Evolutionary conservation across 768 basidiomycete genomes (phyloP).

Genomic region (Mycena vitilis): DNA sequence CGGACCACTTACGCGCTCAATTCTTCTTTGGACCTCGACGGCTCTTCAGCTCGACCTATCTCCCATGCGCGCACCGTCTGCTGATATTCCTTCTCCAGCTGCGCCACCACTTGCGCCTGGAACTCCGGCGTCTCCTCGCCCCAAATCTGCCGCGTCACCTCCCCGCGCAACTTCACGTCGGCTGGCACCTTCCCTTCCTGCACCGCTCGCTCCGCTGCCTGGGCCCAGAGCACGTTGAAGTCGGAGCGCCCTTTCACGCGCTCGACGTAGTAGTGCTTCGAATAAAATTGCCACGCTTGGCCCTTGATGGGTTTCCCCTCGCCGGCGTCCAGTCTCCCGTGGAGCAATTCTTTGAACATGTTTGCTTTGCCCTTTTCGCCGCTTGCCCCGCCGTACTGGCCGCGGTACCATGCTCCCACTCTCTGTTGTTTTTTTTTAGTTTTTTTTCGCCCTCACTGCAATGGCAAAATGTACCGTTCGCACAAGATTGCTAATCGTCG

Average conservation of each 20-base stretch:
- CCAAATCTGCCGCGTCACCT: constrained; percentile 11
- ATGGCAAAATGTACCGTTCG: too few species aligned
- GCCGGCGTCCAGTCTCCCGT: not conserved
- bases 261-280: not conserved
- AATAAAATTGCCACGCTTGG: not conserved
- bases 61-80: not conserved
- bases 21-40: constrained; percentile 2
- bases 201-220: too few species aligned
- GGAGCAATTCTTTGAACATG: constrained; percentile 7
- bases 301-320: not conserved
- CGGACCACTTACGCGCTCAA: constrained; percentile 2
- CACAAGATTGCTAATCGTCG: too few species aligned
- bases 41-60: not conserved
- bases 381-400: not conserved
- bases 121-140: not conserved
- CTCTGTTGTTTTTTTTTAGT: not conserved
- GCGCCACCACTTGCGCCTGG: not conserved
- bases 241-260: not conserved
- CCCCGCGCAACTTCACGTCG: not conserved
- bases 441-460: too few species aligned
- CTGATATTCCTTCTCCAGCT: not conserved
- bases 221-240: too few species aligned
- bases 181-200: not conserved
- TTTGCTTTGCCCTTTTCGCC: not conserved
- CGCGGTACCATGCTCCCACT: not conserved